phyloP scores from a whole-genome alignment of 2,329 filamentous ascomycete species.

The Dothideomycetes sp. region DNA sequence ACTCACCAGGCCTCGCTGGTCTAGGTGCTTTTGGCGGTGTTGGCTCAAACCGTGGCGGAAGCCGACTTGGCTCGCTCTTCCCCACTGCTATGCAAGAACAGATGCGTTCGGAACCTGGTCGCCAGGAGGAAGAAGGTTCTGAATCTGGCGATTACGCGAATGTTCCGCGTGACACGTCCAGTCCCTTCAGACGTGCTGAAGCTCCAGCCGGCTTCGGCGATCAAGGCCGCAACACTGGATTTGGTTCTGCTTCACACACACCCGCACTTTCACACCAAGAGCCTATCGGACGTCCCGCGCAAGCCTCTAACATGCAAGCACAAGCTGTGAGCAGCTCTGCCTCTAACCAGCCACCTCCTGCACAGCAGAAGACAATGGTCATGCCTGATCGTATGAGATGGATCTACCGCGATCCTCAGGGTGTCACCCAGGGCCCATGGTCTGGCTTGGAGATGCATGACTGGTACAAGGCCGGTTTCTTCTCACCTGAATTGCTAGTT shows the following conservation, averaged over 20 bases:
- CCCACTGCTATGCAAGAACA: slow-evolving; percentile 84
- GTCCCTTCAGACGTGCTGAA: slow-evolving; percentile 37
- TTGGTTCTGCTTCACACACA: not conserved
- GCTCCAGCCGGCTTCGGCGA: slow-evolving; percentile 11
- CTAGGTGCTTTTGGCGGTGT: slow-evolving; percentile 56
- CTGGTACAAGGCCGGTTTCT: slow-evolving; percentile 98
- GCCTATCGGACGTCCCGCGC: slow-evolving; percentile 12
- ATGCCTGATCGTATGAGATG: slow-evolving; percentile 99
- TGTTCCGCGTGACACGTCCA: slow-evolving; percentile 42
- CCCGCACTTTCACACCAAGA: slow-evolving; percentile 4
- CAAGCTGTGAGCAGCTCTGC: slow-evolving; percentile 40
- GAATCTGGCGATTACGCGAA: slow-evolving; percentile 20
- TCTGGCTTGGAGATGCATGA: slow-evolving; percentile 98
- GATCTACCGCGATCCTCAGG: slow-evolving; percentile 95
- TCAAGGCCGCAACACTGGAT: slow-evolving; percentile 12
- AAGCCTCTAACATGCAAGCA: slow-evolving; percentile 20
- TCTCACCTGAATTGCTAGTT: slow-evolving; percentile 85
- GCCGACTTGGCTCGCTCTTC: slow-evolving; percentile 79
- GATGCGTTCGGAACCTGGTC: slow-evolving; percentile 53
- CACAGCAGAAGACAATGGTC: slow-evolving; percentile 81
- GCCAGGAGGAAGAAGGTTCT: slow-evolving; percentile 50
- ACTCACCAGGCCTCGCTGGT: slow-evolving; percentile 62
- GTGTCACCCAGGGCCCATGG: slow-evolving; percentile 85
- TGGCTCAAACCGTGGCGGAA: slow-evolving; percentile 40
- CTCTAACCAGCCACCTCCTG: slow-evolving; percentile 57